Percentiles rank a stretch among this genome's conserved stretches.
Evolutionary conservation across 139 green algal genomes (phyloP).

Genomic region (Micractinium conductrix): DNA sequence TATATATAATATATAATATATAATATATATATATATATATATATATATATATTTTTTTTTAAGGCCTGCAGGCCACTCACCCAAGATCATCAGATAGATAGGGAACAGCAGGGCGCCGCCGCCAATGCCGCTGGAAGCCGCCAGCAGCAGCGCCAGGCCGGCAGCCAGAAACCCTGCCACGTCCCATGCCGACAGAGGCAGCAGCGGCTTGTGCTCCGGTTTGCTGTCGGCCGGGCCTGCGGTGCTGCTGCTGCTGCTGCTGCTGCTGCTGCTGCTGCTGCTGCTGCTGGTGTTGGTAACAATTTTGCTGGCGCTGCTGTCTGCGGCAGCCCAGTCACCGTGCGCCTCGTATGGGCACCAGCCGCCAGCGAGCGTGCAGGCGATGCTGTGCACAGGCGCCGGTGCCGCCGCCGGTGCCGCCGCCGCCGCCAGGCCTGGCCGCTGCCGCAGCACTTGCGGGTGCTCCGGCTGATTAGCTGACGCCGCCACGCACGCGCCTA

Average conservation of each 20-base stretch:
- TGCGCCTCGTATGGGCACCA: background rate
- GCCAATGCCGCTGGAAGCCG: slow-evolving; percentile 23
- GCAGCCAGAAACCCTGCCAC: no score
- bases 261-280: background rate
- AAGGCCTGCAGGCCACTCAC: background rate
- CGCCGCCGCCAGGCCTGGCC: no score
- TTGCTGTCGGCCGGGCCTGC: background rate
- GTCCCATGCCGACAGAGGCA: background rate
- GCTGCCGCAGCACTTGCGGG: background rate
- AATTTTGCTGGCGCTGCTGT: background rate
- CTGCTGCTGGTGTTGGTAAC: no score
- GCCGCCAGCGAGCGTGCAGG: slow-evolving; percentile 1
- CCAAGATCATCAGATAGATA: slow-evolving; percentile 24
- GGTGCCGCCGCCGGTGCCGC: no score
- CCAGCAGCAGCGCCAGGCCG: slow-evolving; percentile 4
- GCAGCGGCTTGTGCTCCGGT: slow-evolving; percentile 1
- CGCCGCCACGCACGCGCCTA: no score
- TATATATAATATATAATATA: background rate
- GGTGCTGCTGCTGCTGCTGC: background rate
- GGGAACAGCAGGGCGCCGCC: slow-evolving; percentile 35
- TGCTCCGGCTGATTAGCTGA: no score
- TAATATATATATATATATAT: background rate
- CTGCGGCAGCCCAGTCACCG: background rate
- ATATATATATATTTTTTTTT: background rate
- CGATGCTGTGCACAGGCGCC: background rate